These are phyloP conservation scores for Gaillardinia entomophila DNA, from an alignment of 805 yeast genomes.

Conservation along the genomic window DNA sequence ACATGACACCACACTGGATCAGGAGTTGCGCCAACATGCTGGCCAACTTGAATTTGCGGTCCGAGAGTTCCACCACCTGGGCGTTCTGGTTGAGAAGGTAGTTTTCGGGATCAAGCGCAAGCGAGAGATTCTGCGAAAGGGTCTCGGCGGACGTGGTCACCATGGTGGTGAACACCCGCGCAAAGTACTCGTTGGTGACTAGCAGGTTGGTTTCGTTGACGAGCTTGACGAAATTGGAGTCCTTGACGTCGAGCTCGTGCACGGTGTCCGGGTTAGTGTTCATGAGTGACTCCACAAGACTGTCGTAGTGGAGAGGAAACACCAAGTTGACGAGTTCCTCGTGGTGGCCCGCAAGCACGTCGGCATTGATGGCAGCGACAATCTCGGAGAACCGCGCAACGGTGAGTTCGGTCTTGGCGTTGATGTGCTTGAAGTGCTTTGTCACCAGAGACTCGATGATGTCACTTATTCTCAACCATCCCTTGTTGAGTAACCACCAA, in stretches of 20 bases:
- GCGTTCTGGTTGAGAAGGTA: conserved; percentile 9
- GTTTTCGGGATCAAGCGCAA: conserved; percentile 16
- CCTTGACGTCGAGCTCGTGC: conserved; percentile 29
- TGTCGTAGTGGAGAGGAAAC: conserved; percentile 34
- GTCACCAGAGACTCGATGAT: conserved; percentile 53
- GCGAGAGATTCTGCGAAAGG: conserved; percentile 25
- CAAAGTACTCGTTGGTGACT: conserved; percentile 26
- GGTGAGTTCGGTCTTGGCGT: conserved; percentile 68
- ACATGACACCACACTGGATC: conserved; percentile 53
- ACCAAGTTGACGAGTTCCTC: conserved; percentile 16
- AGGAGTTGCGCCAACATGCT: conserved; percentile 63
- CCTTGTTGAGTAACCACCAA: conserved; percentile 92
- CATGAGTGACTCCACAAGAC: conserved; percentile 41
- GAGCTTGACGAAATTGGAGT: conserved; percentile 32
- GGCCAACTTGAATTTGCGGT: conserved; percentile 48
- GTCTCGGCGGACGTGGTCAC: conserved; percentile 30
- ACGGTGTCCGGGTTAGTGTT: conserved; percentile 41
- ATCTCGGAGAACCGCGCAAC: conserved; percentile 50
- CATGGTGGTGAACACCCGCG: conserved; percentile 25
- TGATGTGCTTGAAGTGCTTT: conserved; percentile 54
- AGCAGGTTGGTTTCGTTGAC: conserved; percentile 42
- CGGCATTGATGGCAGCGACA: conserved; percentile 15
- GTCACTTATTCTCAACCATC: conserved; percentile 59
- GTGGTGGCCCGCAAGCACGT: conserved; percentile 10
- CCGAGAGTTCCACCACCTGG: conserved; percentile 12